phyloP scores from a whole-genome alignment of 2,329 filamentous ascomycete genomes.

The Penicillium sp. region DNA sequence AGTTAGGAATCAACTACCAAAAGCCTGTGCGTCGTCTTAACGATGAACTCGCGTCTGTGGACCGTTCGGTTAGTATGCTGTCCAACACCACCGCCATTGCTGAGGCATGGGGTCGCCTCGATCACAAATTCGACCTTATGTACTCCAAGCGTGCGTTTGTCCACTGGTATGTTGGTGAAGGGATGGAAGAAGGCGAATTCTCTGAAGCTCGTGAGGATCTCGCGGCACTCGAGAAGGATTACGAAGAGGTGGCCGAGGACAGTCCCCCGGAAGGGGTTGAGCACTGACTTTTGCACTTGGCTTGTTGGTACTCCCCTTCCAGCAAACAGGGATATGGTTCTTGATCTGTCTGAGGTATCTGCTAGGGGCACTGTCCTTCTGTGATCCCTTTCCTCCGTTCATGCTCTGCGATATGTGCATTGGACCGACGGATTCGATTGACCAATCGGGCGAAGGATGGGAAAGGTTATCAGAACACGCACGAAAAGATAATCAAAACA shows the following conservation, averaged over 20 bases:
- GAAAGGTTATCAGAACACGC: not conserved
- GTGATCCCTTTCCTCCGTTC: not conserved
- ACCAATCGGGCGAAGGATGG: not conserved
- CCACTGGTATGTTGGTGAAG: constrained; percentile 79
- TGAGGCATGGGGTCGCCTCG: constrained; percentile 63
- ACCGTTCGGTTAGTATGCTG: constrained; percentile 60
- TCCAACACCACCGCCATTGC: constrained; percentile 67
- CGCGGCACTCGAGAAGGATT: constrained; percentile 80
- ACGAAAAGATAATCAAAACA: not conserved
- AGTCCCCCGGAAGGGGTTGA: not conserved
- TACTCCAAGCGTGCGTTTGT: constrained; percentile 68
- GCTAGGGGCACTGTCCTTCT: not conserved
- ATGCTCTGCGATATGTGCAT: not conserved
- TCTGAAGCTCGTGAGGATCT: constrained; percentile 83
- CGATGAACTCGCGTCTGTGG: constrained; percentile 54
- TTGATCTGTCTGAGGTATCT: not conserved
- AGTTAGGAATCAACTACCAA: constrained; percentile 67
- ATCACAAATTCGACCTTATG: constrained; percentile 69
- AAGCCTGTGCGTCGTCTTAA: constrained; percentile 54
- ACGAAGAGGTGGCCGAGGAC: constrained; percentile 71
- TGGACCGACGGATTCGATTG: not conserved
- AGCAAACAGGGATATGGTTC: not conserved
- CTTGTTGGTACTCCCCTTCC: not conserved
- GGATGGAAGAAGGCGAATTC: constrained; percentile 91
- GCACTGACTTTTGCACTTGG: not conserved